Evolutionary conservation across 495 filamentous ascomycete genomes (phyloP), one percentile per base, ranked within the genome.

Genomic region (Xylaria nigripes): DNA sequence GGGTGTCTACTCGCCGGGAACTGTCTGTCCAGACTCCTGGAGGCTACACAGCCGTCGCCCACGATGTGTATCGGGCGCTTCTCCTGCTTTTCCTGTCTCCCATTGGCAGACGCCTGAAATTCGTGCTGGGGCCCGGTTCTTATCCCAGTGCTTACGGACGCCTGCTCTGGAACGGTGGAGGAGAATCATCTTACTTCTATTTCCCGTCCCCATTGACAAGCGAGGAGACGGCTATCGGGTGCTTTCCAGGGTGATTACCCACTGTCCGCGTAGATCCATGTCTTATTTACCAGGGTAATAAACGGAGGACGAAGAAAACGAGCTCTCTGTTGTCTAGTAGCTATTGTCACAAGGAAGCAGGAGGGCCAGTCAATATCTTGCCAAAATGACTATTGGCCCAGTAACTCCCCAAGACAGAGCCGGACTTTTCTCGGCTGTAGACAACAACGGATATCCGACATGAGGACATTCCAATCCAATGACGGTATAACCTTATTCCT

Each of bases 1-100:
- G 65, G 66, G 68, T 6, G 67, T 70, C 29, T 68, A 69, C 48
- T 69, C 66, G 15, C 68, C 68, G 0, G 68, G 68, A 9, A 21
- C 63, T 5, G 22, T 51, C 0, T 70, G 68, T 48, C n/a, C n/a
- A n/a, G n/a, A n/a, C n/a, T n/a, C 68, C 68, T 13, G 38, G 29
- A 2, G 68, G 65, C 4, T 66, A 64, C 58, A 57, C 56, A 2
- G 55, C 64, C 7, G 66, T 58, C 0, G 68, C 62, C 48, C 44
- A 50, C 6, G 59, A 59, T 7, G 60, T 50, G 1, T 54, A 50
- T 19, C 22, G n/a, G 3, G 19, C 8, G 0, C 3, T 51, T 9
- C 36, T 44, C 38, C 27, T 44, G 38, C 16, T 9, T 13, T 30
- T 25, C 40, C 27, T 18, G 15, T 9, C 49, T n/a, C n/a, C n/a